A percentile compares a stretch with the other conserved stretches of the same genome.
Conservation (phyloP, 2,329 filamentous ascomycete species). For the Verticillium zaregamsianum region DNA sequence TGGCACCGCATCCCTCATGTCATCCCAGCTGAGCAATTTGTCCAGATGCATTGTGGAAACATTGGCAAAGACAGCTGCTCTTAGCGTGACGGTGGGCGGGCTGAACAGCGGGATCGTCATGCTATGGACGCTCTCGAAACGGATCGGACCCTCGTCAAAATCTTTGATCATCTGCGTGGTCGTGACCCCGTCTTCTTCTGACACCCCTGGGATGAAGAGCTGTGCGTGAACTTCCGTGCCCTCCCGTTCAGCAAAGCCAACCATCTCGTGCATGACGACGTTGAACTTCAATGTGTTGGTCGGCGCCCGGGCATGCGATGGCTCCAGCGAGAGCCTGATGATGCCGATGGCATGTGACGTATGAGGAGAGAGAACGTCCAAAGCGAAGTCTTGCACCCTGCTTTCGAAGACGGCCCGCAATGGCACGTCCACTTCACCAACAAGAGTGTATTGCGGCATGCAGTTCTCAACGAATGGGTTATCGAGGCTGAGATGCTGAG, state of each 20-base stretch:
- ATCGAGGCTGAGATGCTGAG: slow-evolving; percentile 85
- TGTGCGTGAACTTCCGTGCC: slow-evolving; percentile 94
- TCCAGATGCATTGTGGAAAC: slow-evolving; percentile 93
- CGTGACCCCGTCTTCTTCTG: slow-evolving; percentile 85
- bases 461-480: slow-evolving; percentile 91
- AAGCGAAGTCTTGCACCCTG: slow-evolving; percentile 85
- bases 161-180: slow-evolving; percentile 92
- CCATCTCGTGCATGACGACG: slow-evolving; percentile 93
- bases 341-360: slow-evolving; percentile 89
- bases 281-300: slow-evolving; percentile 96
- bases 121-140: slow-evolving; percentile 96
- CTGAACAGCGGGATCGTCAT: slow-evolving; percentile 88
- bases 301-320: slow-evolving; percentile 87
- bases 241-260: slow-evolving; percentile 92
- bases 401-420: slow-evolving; percentile 91
- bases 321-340: slow-evolving; percentile 84
- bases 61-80: slow-evolving; percentile 87
- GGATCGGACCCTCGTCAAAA: slow-evolving; percentile 88
- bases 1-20: slow-evolving; percentile 79
- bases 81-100: slow-evolving; percentile 68
- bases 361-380: slow-evolving; percentile 89
- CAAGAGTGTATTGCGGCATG: slow-evolving; percentile 86
- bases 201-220: slow-evolving; percentile 89
- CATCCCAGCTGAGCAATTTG: slow-evolving; percentile 96
- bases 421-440: slow-evolving; percentile 91